Evolutionary conservation across 2,329 filamentous ascomycete genomes (phyloP), one percentile per base, ranked within the genome.

Genomic region (Fusarium brevicatenulatum): DNA sequence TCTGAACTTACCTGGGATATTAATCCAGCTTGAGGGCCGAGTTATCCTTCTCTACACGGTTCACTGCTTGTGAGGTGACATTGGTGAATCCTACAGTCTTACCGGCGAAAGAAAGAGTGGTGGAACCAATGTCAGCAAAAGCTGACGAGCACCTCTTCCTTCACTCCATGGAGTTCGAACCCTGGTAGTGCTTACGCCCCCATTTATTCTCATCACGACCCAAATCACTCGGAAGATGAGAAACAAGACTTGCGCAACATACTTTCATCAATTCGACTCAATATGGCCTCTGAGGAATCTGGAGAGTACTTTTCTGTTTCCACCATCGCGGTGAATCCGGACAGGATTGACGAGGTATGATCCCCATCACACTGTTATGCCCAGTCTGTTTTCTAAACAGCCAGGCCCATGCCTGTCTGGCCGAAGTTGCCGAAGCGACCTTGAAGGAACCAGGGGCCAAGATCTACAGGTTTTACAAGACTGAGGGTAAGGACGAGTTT

Each of bases 401-500:
- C 0, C 2, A 68, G 65, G 65, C 65, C 6, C 42, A 49, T 11
- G 47, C 55, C 5, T 68, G 65, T 5, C 2, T 68, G 19, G 2
- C 42, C 11, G 65, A 68, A 28, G 63, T 68, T 34, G 63, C 65
- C n/a, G 47, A 68, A 30, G 42, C 65, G 4, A 68, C 65, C 0
- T 4, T 63, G 1, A 68, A 55, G 12, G 65, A 68, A 12, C 36
- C 44, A 3, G 63, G 63, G 0, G 65, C 65, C 19, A 68, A 63
- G 21, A 63, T 68, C 9, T 68, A 68, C 25, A 68, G 65, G 4
- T 68, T 68, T 25, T 68, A 63, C 19, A 68, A 68, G 16, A 63
- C 63, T 2, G 65, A 68, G 21, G 55, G 47, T 1, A 54, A 68
- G 16, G 37, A 68, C 5, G 63, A 68, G 11, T 68, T 63, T 1